Evolutionary conservation across 2,329 filamentous ascomycete genomes (phyloP).

Genomic region (Akanthomyces uredinophilus): DNA sequence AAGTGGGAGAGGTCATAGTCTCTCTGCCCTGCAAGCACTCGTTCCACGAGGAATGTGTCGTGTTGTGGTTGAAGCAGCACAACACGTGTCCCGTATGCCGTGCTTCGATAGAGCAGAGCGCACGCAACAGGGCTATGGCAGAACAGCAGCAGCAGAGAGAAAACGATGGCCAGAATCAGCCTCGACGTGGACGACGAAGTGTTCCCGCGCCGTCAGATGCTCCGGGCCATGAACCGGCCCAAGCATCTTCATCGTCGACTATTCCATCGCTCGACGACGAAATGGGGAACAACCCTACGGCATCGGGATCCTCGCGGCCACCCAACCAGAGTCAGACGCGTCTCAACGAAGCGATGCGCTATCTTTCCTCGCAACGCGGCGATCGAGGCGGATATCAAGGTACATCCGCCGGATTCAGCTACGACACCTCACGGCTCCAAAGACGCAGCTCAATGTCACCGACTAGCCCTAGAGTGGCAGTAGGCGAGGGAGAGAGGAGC

Average conservation of each 20-base stretch:
- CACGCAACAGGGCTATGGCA: background rate
- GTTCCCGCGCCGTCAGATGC: background rate
- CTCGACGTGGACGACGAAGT: background rate
- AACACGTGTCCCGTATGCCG: constrained; percentile 88
- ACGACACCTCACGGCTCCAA: constrained; percentile 31
- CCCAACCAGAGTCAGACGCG: constrained; percentile 25
- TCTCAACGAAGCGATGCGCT: constrained; percentile 28
- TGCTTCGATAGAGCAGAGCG: constrained; percentile 43
- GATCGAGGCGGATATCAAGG: constrained; percentile 21
- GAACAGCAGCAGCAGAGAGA: background rate
- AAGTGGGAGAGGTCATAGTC: constrained; percentile 66
- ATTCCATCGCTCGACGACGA: background rate
- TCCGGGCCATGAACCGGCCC: background rate
- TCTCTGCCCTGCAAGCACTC: constrained; percentile 85
- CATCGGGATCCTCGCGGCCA: constrained; percentile 14
- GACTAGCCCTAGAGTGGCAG: constrained; percentile 29
- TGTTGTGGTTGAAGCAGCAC: constrained; percentile 80
- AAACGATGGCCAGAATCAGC: background rate
- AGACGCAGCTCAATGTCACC: constrained; percentile 36
- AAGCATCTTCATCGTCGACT: background rate
- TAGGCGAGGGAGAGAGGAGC: constrained; percentile 26
- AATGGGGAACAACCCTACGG: background rate
- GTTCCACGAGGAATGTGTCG: constrained; percentile 83
- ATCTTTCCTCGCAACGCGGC: constrained; percentile 25
- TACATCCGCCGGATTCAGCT: constrained; percentile 24